Conservation (phyloP, 2,329 filamentous ascomycete genomes). For the Samsoniella hepiali region DNA sequence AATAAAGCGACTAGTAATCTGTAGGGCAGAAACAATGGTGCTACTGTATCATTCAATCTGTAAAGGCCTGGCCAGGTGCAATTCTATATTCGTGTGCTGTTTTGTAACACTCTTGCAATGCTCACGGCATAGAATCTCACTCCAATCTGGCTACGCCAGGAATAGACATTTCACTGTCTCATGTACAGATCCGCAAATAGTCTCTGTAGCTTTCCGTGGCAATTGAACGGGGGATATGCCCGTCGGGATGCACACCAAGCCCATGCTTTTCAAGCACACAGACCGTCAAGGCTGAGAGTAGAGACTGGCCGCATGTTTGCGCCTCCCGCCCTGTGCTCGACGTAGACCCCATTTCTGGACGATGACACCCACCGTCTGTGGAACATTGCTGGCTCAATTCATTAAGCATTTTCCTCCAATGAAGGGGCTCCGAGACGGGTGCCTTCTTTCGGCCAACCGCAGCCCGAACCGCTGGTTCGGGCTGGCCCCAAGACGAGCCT, state of each 20-base stretch:
- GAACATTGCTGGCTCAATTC: neutral
- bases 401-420: conserved; percentile 1
- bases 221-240: neutral
- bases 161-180: neutral
- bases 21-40: too few species aligned
- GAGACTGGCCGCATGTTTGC: neutral
- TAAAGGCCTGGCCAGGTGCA: too few species aligned
- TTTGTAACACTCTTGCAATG: too few species aligned
- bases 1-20: too few species aligned
- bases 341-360: neutral
- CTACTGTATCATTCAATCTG: too few species aligned
- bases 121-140: too few species aligned
- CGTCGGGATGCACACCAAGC: neutral
- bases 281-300: neutral
- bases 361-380: neutral
- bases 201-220: neutral
- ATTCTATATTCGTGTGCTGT: neutral
- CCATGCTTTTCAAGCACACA: neutral
- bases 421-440: neutral
- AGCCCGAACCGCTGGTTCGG: neutral
- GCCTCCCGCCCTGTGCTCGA: neutral
- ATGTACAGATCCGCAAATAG: too few species aligned
- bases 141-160: neutral
- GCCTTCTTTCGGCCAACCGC: neutral
- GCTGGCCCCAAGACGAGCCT: neutral